Evolutionary conservation across 2,329 filamentous ascomycete species (phyloP).

Genomic region (Saccharata proteae): DNA sequence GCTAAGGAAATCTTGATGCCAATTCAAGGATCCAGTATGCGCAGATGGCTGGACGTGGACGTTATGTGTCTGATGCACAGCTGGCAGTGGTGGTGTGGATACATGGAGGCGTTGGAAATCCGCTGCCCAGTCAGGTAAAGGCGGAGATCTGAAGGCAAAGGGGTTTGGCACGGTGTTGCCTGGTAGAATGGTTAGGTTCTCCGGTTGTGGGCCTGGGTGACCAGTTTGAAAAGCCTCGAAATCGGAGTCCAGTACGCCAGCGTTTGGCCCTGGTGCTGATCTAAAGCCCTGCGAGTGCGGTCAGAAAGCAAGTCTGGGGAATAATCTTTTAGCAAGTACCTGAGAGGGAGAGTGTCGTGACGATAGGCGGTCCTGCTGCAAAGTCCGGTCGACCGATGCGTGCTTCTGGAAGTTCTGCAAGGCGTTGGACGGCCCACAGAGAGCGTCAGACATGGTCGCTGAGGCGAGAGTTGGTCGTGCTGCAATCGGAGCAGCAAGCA

Average conservation of each 20-base stretch:
- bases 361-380: conserved; percentile 59
- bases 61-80: conserved; percentile 37
- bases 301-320: conserved; percentile 1
- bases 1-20: conserved; percentile 50
- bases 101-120: conserved; percentile 39
- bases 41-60: conserved; percentile 26
- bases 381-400: conserved; percentile 52
- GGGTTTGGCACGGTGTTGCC: no score
- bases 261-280: conserved; percentile 40
- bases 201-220: conserved; percentile 20
- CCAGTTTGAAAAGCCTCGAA: conserved; percentile 58
- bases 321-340: conserved; percentile 28
- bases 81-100: conserved; percentile 25
- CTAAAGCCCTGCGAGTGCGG: conserved; percentile 44
- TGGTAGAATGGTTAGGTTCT: conserved; percentile 20
- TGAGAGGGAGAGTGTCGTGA: conserved; percentile 42
- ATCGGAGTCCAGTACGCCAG: conserved; percentile 49
- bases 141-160: conserved; percentile 19
- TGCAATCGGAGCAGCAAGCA: no score
- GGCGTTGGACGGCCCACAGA: conserved; percentile 65
- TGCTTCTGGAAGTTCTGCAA: conserved; percentile 64
- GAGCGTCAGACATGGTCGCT: conserved; percentile 48
- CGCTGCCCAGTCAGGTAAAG: conserved; percentile 33
- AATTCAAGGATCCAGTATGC: conserved; percentile 26
- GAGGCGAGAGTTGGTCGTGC: no score